Base-by-base conservation (phyloP, 140 eudicot genomes). In the Erigeron philadelphicus region DNA sequence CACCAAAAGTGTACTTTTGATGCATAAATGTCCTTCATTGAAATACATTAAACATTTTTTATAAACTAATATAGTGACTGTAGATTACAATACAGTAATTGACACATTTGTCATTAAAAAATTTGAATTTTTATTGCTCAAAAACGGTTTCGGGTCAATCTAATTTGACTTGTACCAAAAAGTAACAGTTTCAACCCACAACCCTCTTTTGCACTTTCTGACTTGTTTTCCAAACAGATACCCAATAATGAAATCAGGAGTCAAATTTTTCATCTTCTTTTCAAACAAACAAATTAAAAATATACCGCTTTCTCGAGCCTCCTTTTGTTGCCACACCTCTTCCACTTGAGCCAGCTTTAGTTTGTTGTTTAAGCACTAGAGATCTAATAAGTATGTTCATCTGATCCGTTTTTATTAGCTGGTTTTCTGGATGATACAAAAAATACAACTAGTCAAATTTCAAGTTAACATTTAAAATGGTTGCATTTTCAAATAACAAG, bases 301-400 rank as follows among this genome's bases (percentile, higher is more conserved):
- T 38, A 19, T 77, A 84, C 97, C 97, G 75, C 75, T 90, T 90
- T 74, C 94, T 82, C 54, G 85, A 80, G 77, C 81, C 80, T 23
- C 78, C 88, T 75, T 66, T 73, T 49, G 76, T 16, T 43, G 78
- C 71, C 42, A 40, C 69, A 67, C 65, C 84, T 82, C 81, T 82
- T 13, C 71, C 81, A 66, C 83, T 69, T 1, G 83, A 74, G 59
- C 76, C 90, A 54, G 77, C 84, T 71, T 80, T 84, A 52, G 84
- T 89, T 43, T 70, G 76, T 52, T 84, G 88, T 77, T 88, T 84
- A 59, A 91, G 77, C 77, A 80, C 57, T 62, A 91, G 96, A 65
- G 96, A 85, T 79, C 96, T 77, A 17, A 91, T 91, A 67, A 88
- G 76, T 77, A 91, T 91, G 82, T 91, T 91, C 75, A 63, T 73